Base-by-base conservation (phyloP, 176 grass and related monocot species). In the Triticum dicoccoides region DNA sequence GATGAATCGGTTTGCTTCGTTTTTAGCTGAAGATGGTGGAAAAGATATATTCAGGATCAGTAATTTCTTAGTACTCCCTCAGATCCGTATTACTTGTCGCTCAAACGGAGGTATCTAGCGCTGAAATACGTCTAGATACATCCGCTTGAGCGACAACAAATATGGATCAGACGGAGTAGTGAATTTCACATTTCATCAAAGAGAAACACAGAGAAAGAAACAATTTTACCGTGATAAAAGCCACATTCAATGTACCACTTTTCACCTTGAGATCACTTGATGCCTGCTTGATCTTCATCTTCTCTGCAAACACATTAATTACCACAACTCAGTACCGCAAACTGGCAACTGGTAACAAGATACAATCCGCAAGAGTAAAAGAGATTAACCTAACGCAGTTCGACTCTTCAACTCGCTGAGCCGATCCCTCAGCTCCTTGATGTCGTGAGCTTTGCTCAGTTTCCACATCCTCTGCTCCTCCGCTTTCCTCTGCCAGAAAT, bases 381-480 rank as follows among this genome's bases (percentile, higher is more conserved):
- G 30, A n/a, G 73, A 75, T 83, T 35, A 59, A 91, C 90, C 78
- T 80, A 85, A 69, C 21, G 64, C 85, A 87, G 85, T 93, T 86
- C 74, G 45, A 62, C 73, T 91, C 85, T 87, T 92, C 76, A 94
- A 67, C 78, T 87, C 77, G 61, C 21, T 83, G 72, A 97, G 86
- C 15, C 58, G 73, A 51, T 94, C 85, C 87, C 77, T 94, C 83
- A 99, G 84, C 54, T 90, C 91, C 78, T 91, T 93, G 18, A 87
- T 86, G 77, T 93, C 93, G 27, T 97, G 89, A 74, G 85, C 62
- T 90, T 94, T 95, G 78, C 83, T 79, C 37, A 82, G 67, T 79
- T 85, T 94, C 97, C 92, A 97, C 70, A 80, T 91, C 84, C 73
- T 89, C 82, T 94, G 97, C 44, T 99, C 87, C 83, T 91, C 92